These are phyloP conservation scores for Pseudonectria buxi DNA, from an alignment of 2,329 filamentous ascomycete species.

Conservation along the genomic window DNA sequence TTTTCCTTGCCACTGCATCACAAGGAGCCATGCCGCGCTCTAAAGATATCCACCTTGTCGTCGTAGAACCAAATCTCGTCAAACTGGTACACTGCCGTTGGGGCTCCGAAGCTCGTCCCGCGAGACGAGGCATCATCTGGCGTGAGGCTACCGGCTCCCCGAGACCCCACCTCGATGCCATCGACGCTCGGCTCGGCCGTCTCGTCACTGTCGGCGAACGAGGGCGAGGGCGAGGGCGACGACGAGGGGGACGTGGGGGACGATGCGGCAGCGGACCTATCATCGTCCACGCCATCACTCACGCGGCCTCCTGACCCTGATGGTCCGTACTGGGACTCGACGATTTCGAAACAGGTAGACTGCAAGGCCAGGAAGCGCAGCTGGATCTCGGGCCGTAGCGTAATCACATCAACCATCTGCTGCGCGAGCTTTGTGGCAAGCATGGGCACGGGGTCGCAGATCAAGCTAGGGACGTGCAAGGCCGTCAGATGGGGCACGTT, in stretches of 20 bases:
- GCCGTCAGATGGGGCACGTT: conserved; percentile 7
- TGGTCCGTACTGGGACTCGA: conserved; percentile 4
- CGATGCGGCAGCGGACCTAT: too few species aligned
- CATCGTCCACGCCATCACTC: too few species aligned
- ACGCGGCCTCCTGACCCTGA: conserved; percentile 3
- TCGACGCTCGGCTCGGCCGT: too few species aligned
- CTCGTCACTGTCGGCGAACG: too few species aligned
- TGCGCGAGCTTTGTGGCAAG: conserved; percentile 2
- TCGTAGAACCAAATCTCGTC: conserved; percentile 7
- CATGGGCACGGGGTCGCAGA: conserved; percentile 1
- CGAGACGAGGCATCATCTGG: conserved; percentile 1
- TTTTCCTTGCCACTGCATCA: conserved; percentile 3
- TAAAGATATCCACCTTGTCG: conserved; percentile 9
- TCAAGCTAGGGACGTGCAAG: conserved; percentile 7
- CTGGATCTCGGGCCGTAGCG: conserved; percentile 7
- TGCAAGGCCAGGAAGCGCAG: conserved; percentile 7
- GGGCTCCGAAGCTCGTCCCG: not conserved
- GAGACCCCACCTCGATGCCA: too few species aligned
- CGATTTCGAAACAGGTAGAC: conserved; percentile 5
- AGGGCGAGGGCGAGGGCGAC: too few species aligned
- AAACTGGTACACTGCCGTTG: conserved; percentile 6
- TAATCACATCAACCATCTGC: conserved; percentile 10
- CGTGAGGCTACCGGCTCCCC: not conserved
- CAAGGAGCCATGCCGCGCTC: conserved; percentile 6
- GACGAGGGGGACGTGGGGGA: too few species aligned